These are phyloP conservation scores for Albugo laibachii DNA, from an alignment of 352 stramenopile genomes.

Conservation along the genomic window DNA sequence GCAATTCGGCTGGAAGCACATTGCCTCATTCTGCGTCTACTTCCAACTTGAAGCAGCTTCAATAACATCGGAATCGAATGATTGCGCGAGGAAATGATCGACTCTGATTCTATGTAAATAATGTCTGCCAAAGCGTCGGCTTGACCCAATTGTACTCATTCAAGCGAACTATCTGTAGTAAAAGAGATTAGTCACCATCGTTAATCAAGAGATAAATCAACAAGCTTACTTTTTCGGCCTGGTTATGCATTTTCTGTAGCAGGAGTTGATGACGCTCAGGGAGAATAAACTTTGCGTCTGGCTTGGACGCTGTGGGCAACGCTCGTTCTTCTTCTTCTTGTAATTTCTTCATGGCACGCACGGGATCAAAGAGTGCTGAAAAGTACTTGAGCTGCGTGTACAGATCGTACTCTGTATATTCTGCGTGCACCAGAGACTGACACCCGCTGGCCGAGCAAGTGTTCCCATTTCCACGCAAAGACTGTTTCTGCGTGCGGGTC, in stretches of 20 bases:
- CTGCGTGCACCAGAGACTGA: constrained; percentile 72
- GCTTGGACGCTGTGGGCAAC: constrained; percentile 1
- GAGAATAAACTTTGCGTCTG: constrained; percentile 20
- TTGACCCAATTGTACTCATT: constrained; percentile 90
- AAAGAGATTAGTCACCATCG: constrained; percentile 1
- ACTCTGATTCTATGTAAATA: constrained; percentile 33
- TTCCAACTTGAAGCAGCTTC: constrained; percentile 1
- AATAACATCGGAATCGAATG: not conserved
- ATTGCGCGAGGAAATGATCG: not conserved
- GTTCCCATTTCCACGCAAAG: constrained; percentile 80
- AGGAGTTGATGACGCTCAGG: constrained; percentile 46
- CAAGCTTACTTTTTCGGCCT: constrained; percentile 41
- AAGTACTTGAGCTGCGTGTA: constrained; percentile 97
- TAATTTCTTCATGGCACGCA: constrained; percentile 73
- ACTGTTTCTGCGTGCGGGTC: constrained; percentile 89
- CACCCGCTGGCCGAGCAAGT: constrained; percentile 86
- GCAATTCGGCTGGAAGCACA: not conserved
- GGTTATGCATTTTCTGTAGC: constrained; percentile 53
- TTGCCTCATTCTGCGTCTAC: constrained; percentile 4
- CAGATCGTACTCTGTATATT: constrained; percentile 80
- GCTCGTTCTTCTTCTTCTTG: constrained; percentile 33
- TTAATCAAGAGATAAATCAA: constrained; percentile 1
- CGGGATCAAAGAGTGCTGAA: constrained; percentile 89
- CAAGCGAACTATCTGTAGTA: constrained; percentile 39
- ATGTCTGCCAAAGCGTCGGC: constrained; percentile 75